phyloP scores from a whole-genome alignment of 352 stramenopile species.

The Globisporangium canariense region DNA sequence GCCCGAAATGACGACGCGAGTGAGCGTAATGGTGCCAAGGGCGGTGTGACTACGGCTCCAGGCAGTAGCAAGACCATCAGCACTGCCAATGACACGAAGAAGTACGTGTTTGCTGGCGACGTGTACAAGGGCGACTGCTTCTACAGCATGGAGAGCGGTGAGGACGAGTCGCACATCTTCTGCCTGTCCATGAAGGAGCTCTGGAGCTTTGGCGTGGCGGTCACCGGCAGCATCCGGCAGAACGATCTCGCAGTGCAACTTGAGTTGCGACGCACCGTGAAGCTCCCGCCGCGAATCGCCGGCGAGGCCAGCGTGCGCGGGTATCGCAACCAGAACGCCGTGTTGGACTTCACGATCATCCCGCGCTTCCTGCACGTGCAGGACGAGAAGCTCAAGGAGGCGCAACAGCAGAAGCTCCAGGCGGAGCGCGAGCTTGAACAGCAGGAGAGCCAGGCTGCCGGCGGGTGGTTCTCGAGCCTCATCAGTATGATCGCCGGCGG shows the following conservation, averaged over 20 bases:
- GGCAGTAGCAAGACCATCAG: slow-evolving; percentile 11
- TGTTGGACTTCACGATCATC: slow-evolving; percentile 50
- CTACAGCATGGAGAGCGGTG: slow-evolving; percentile 55
- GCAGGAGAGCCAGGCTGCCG: slow-evolving; percentile 27
- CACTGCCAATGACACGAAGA: neutral
- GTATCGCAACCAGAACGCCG: slow-evolving; percentile 7
- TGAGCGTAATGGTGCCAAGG: neutral
- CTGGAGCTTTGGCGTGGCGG: slow-evolving; percentile 47
- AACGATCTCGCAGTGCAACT: slow-evolving; percentile 39
- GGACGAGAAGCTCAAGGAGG: slow-evolving; percentile 30
- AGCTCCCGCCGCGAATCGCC: slow-evolving; percentile 37
- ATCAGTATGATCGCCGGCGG: slow-evolving; percentile 58
- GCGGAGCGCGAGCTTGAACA: slow-evolving; percentile 38
- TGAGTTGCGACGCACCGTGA: slow-evolving; percentile 41
- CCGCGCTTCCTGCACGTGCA: slow-evolving; percentile 58
- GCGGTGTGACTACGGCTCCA: slow-evolving; percentile 14
- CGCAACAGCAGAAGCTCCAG: slow-evolving; percentile 31
- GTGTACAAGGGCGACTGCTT: slow-evolving; percentile 29
- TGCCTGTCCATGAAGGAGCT: slow-evolving; percentile 56
- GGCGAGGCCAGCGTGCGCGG: slow-evolving; percentile 7
- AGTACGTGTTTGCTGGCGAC: slow-evolving; percentile 13
- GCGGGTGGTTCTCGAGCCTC: slow-evolving; percentile 58
- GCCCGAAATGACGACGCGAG: slow-evolving; percentile 6
- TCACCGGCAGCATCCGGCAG: slow-evolving; percentile 39
- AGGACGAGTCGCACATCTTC: slow-evolving; percentile 45